These are phyloP conservation scores for Pleurotus citrinopileatus DNA, from an alignment of 768 basidiomycete species.

Conservation along the genomic window DNA sequence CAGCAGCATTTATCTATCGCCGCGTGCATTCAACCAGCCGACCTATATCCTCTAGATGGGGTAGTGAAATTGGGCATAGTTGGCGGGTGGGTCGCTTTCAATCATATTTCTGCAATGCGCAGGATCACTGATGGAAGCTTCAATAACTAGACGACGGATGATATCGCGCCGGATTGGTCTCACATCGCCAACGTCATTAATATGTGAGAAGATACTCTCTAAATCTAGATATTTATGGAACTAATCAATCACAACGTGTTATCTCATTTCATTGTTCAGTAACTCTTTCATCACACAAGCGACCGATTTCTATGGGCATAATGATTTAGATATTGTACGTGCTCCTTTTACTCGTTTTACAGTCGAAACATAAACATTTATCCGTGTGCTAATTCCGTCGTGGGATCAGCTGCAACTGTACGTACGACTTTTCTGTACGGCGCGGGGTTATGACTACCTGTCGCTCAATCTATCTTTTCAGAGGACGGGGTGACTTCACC, in stretches of 20 bases:
- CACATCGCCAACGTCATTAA: conserved; percentile 5
- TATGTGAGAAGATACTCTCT: conserved; percentile 16
- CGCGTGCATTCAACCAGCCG: too few relatives aligned
- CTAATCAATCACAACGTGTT: not conserved
- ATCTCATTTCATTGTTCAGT: conserved; percentile 26
- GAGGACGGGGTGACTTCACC: conserved; percentile 61
- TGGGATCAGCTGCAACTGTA: not conserved
- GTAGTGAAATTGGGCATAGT: conserved; percentile 53
- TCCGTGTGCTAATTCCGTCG: conserved; percentile 7
- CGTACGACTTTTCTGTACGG: too few relatives aligned
- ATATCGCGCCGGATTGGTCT: conserved; percentile 8
- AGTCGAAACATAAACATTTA: not conserved
- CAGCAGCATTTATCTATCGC: not conserved
- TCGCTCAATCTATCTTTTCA: conserved; percentile 21
- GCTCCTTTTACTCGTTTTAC: not conserved
- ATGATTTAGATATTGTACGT: conserved; percentile 66
- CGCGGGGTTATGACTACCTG: too few relatives aligned
- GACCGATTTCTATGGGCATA: conserved; percentile 65
- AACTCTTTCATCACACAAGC: conserved; percentile 65
- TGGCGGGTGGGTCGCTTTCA: conserved; percentile 52
- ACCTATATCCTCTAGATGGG: conserved; percentile 39
- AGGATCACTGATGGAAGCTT: too few relatives aligned
- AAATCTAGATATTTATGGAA: not conserved
- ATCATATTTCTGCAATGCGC: too few relatives aligned
- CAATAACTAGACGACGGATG: conserved; percentile 6